A percentile compares a stretch with the other conserved stretches of the same genome.
These are phyloP conservation scores for Gnomoniopsis sp. DNA, from an alignment of 2,329 filamentous ascomycete species.

Conservation along the genomic window DNA sequence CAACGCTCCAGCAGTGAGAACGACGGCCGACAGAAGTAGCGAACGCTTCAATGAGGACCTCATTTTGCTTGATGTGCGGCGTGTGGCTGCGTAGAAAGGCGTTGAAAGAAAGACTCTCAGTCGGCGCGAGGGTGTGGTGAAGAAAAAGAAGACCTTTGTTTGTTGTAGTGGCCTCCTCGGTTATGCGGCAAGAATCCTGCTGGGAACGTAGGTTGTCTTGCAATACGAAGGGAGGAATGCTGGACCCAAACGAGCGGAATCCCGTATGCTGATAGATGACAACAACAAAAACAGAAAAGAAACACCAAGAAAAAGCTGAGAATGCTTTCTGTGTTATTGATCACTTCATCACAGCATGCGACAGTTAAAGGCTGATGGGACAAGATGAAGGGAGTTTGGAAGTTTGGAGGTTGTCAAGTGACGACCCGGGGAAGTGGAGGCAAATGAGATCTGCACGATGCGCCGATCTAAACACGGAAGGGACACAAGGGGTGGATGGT, in stretches of 20 bases:
- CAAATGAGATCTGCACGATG: background rate
- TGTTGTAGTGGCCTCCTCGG: background rate
- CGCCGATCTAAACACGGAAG: background rate
- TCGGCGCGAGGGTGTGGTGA: too few relatives aligned
- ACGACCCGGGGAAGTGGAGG: background rate
- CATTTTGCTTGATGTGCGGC: conserved; percentile 22
- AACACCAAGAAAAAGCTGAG: background rate
- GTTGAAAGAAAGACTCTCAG: too few relatives aligned
- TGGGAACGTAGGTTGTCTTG: background rate
- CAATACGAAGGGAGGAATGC: conserved; percentile 2
- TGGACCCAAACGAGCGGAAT: conserved; percentile 4
- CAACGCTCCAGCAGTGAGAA: conserved; percentile 23
- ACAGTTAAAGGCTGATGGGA: background rate
- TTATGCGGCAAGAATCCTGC: background rate
- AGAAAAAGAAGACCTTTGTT: background rate
- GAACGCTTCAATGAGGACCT: conserved; percentile 29
- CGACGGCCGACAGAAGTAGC: conserved; percentile 28
- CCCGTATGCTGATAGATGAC: background rate
- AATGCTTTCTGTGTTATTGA: background rate
- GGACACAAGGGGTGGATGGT: too few relatives aligned
- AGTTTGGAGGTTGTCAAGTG: background rate
- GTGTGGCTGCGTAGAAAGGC: too few relatives aligned
- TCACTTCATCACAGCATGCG: conserved; percentile 3
- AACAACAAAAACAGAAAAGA: conserved; percentile 4
- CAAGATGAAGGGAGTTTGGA: background rate